Evolutionary conservation across 228 moss, liverwort and hornwort species (phyloP).

Genomic region (Sphagnum fallax): DNA sequence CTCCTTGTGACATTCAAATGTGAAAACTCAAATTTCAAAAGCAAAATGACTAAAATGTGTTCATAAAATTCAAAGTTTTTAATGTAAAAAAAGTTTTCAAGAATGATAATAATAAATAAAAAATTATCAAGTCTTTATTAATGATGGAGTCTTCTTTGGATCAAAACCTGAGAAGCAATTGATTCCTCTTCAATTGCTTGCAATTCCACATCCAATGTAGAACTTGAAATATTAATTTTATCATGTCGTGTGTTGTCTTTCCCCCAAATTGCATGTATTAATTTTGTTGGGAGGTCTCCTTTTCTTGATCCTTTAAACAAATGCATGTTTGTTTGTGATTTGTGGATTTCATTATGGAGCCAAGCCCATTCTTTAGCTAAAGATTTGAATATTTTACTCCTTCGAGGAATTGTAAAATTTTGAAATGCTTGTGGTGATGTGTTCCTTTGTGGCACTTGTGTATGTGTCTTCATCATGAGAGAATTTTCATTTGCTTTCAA

Average conservation of each 20-base stretch:
- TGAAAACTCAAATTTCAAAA: neutral
- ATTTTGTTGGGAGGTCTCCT: conserved; percentile 18
- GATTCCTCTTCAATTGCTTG: conserved; percentile 1
- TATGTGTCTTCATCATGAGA: neutral
- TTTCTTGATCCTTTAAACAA: conserved; percentile 1
- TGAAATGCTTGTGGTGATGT: conserved; percentile 1
- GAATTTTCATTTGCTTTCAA: neutral
- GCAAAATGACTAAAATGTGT: neutral
- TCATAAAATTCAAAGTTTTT: too few species aligned
- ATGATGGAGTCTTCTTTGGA: conserved; percentile 4
- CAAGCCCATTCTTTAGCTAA: conserved; percentile 5
- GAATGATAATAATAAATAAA: neutral
- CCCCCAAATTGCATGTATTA: conserved; percentile 19
- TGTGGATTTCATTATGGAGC: conserved; percentile 1
- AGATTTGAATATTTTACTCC: neutral
- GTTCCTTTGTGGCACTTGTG: neutral
- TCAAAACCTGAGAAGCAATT: conserved; percentile 5
- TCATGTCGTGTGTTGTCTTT: neutral
- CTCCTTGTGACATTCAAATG: neutral
- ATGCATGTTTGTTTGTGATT: neutral
- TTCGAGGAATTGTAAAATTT: neutral
- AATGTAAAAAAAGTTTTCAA: neutral
- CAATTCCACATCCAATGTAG: conserved; percentile 5
- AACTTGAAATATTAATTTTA: conserved; percentile 1
- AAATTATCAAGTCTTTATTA: too few species aligned